Evolutionary conservation across 306 rosid genomes (phyloP), one percentile per base, ranked within the genome.

Genomic region (Lablab purpureus): DNA sequence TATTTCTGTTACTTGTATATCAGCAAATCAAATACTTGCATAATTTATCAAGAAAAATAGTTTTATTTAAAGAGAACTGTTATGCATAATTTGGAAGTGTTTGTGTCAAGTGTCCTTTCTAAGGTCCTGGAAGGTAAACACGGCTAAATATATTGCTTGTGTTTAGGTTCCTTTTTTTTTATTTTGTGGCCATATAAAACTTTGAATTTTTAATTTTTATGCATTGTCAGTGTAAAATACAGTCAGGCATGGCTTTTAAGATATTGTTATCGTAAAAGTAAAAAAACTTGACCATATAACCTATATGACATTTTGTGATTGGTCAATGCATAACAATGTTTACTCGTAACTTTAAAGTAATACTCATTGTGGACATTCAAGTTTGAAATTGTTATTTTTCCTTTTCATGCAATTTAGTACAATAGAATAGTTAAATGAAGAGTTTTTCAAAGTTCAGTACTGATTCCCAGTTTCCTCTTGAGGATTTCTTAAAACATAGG

Each of bases 41-140:
- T 21, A 47, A 28, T 40, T 43, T 37, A 76, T 69, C 71, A 67
- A 82, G 40, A 78, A 45, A n/a, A 71, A 43, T 23, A 45, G 21
- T 74, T 40, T 54, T 54, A 4, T 63, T 10, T 25, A 19, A 60
- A 70, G 18, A 28, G 54, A 55, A 70, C 7, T 18, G 50, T 21
- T 10, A 40, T 54, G 30, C 68, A 22, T 68, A 49, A 15, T 46
- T 76, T 66, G 32, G 10, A 37, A 36, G 47, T 50, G 45, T 34
- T 45, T 73, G 25, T 45, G 22, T 30, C 37, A 28, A 52, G 41
- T 10, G 22, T 76, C 52, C 23, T 65, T 60, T 62, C 50, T 49
- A 47, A 58, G 10, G 55, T 58, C 40, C 77, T 77, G 40, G 68
- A 81, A 80, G 76, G 66, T 76, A 28, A 49, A 27, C 59, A 60